Evolutionary conservation across 257 asterid genomes (phyloP).

Genomic region (Rauvolfia tetraphylla): DNA sequence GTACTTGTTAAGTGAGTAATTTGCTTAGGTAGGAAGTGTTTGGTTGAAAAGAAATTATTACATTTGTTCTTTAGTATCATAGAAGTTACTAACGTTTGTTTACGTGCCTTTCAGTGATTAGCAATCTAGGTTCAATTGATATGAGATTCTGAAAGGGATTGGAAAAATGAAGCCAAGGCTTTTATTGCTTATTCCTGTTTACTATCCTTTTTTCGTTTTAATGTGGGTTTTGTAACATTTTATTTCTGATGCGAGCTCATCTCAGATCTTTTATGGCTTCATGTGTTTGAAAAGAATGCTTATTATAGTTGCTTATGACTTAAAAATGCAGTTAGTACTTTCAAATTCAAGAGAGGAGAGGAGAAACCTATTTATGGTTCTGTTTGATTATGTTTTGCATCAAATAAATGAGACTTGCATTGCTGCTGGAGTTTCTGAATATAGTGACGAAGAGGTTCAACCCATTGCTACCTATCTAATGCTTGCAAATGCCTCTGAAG

Average conservation of each 20-base stretch:
- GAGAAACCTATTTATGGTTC: conserved; percentile 87
- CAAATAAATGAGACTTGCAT: conserved; percentile 80
- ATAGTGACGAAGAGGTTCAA: conserved; percentile 87
- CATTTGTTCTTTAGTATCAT: background rate
- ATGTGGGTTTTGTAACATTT: background rate
- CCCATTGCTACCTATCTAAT: conserved; percentile 92
- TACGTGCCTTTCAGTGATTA: background rate
- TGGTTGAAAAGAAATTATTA: background rate
- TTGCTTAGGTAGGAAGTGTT: background rate
- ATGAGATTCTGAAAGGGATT: background rate
- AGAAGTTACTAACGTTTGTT: background rate
- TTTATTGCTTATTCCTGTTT: background rate
- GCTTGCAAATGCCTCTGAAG: conserved; percentile 98
- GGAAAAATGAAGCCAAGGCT: background rate
- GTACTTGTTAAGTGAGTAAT: background rate
- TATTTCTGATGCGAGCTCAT: background rate
- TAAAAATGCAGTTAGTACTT: conserved; percentile 69
- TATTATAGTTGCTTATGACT: background rate
- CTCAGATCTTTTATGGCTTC: background rate
- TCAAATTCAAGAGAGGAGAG: conserved; percentile 92
- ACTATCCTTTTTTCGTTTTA: background rate
- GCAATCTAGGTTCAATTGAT: background rate
- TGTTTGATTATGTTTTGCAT: conserved; percentile 85
- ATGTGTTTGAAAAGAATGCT: background rate
- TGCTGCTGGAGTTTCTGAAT: conserved; percentile 81